These are phyloP conservation scores for Sutorius australiensis DNA, from an alignment of 768 basidiomycete species.

Conservation along the genomic window DNA sequence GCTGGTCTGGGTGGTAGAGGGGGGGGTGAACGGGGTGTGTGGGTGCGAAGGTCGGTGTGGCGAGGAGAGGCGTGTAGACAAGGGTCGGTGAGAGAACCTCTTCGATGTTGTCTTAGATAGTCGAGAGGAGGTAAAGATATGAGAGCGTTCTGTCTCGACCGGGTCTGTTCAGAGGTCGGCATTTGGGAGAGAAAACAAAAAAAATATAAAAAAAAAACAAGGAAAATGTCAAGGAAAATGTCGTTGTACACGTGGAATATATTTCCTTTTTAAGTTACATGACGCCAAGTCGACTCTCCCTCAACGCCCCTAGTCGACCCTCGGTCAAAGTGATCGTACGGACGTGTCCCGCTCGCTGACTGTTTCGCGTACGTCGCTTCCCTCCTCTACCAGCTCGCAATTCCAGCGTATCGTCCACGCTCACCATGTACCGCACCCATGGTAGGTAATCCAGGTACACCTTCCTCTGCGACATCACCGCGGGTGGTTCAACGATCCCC, in stretches of 20 bases:
- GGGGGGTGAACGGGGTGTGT: conserved; percentile 23
- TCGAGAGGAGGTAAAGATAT: conserved; percentile 72
- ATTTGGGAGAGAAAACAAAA: background rate
- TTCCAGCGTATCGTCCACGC: conserved; percentile 51
- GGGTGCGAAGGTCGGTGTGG: conserved; percentile 10
- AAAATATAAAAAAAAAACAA: no score
- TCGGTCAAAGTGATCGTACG: conserved; percentile 41
- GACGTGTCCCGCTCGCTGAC: conserved; percentile 41
- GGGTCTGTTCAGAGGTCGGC: conserved; percentile 24
- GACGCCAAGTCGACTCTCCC: conserved; percentile 22
- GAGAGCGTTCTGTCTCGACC: conserved; percentile 46
- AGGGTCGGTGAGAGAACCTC: conserved; percentile 82
- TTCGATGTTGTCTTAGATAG: conserved; percentile 74
- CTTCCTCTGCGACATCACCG: conserved; percentile 40
- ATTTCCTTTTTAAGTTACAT: conserved; percentile 7
- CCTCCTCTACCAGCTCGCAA: conserved; percentile 21
- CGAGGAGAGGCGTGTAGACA: conserved; percentile 55
- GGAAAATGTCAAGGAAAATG: no score
- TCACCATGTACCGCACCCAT: conserved; percentile 60
- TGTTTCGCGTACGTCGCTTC: conserved; percentile 57
- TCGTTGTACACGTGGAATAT: conserved; percentile 24
- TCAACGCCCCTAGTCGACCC: conserved; percentile 35
- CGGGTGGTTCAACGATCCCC: conserved; percentile 41
- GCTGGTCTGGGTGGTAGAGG: conserved; percentile 47
- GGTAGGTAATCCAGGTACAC: conserved; percentile 71